Base-by-base conservation (phyloP, 495 filamentous ascomycete genomes). In the Evernia prunastri region DNA sequence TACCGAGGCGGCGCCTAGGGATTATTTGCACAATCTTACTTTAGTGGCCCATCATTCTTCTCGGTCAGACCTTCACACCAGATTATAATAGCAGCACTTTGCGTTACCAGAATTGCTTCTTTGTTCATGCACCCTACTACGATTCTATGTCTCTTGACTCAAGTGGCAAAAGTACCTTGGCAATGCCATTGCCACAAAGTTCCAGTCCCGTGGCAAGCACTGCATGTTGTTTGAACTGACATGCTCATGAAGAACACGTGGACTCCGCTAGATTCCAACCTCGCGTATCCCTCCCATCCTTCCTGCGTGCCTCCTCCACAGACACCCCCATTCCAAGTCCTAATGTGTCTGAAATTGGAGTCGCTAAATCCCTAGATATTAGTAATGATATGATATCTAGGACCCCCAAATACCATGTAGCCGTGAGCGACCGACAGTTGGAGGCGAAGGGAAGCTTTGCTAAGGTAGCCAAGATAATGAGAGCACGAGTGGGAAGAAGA, bases 381-480 rank as follows among this genome's bases (percentile, higher is more conserved):
- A 63, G 61, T 63, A 63, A 54, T 10, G 17, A 8, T 36, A 20
- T 36, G 39, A 47, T 20, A 57, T 17, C 29, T 60, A 57, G 53
- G n/a, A 63, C 39, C 29, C 56, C 39, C 61, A 13, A n/a, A 25
- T 11, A 45, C 18, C 56, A 63, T 25, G 27, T 63, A 37, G 39
- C 29, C 51, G 29, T 56, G 18, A 63, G n/a, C 51, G 42, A 57
- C 56, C 7, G 42, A 17, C 29, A 43, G 39, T 27, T 31, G 53
- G 56, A 57, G 61, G 29, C 53, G 39, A 57, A 63, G 27, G 27
- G 43, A 57, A 42, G 51, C 29, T 42, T 63, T 56, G 37, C 61
- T 45, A 42, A 42, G 15, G 43, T 56, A 63, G 61, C 61, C 61
- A 57, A 63, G 27, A 20, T 13, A 57, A 63, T 57, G 61, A 56